Conservation (phyloP, 768 basidiomycete species). For the Rhodotorula toruloides region DNA sequence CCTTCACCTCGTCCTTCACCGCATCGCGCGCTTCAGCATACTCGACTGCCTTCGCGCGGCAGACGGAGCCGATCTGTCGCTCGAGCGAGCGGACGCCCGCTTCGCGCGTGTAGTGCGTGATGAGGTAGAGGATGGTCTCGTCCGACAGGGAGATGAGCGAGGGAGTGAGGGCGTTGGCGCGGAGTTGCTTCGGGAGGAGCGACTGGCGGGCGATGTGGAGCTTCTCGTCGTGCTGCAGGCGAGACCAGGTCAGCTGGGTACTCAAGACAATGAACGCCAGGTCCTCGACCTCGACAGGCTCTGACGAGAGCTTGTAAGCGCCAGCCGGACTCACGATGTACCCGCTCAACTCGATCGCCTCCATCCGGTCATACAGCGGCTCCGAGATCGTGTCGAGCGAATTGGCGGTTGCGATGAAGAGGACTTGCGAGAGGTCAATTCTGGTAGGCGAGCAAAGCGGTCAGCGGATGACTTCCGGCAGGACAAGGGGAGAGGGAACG, state of each 20-base stretch:
- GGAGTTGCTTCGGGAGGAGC: constrained; percentile 80
- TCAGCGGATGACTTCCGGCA: not conserved
- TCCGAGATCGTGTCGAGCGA: constrained; percentile 80
- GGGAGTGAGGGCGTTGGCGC: constrained; percentile 65
- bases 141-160: constrained; percentile 64
- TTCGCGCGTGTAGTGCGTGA: constrained; percentile 69
- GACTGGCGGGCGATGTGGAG: constrained; percentile 79
- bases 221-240: constrained; percentile 64
- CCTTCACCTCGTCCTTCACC: not conserved
- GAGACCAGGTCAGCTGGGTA: constrained; percentile 50
- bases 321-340: constrained; percentile 39
- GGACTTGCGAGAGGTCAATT: constrained; percentile 47
- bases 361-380: constrained; percentile 82
- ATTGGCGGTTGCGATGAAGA: constrained; percentile 92
- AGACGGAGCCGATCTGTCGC: constrained; percentile 77
- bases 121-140: constrained; percentile 60
- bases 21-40: constrained; percentile 60
- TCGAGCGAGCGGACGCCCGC: constrained; percentile 89
- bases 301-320: no score
- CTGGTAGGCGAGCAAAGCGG: constrained; percentile 7
- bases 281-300: no score
- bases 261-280: constrained; percentile 52
- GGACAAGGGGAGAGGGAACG: not conserved
- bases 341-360: constrained; percentile 73
- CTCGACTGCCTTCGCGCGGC: constrained; percentile 85